These are phyloP conservation scores for Aechmea fasciata DNA, from an alignment of 176 grass and related monocot genomes.

Conservation along the genomic window DNA sequence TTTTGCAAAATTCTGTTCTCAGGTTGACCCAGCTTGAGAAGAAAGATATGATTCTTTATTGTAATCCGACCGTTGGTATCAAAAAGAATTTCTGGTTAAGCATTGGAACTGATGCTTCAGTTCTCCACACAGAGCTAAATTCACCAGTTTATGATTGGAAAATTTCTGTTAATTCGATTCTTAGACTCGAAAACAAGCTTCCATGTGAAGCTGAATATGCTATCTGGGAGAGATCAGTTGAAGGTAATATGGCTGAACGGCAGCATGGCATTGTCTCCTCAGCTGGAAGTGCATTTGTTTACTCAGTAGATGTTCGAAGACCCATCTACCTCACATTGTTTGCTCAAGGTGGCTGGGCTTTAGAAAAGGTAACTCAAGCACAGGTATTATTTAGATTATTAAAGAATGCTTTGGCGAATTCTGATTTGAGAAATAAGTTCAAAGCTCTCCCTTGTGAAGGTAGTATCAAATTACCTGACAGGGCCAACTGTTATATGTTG, in stretches of 20 bases:
- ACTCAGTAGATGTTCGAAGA: constrained; percentile 90
- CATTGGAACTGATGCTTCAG: constrained; percentile 72
- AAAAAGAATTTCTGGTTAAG: constrained; percentile 80
- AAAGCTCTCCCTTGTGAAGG: background rate
- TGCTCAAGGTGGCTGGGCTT: constrained; percentile 82
- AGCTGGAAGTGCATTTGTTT: constrained; percentile 71
- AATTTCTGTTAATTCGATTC: constrained; percentile 83
- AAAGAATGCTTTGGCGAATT: background rate
- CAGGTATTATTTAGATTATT: background rate
- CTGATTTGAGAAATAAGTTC: background rate
- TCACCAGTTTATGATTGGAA: constrained; percentile 80
- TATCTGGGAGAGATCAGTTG: constrained; percentile 76
- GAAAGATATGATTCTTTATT: constrained; percentile 73
- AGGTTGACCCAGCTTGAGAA: constrained; percentile 83
- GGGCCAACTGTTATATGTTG: background rate
- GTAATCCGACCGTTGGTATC: constrained; percentile 30
- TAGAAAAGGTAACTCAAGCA: constrained; percentile 71
- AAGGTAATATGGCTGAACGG: constrained; percentile 81
- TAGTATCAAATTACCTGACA: background rate
- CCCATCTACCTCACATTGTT: constrained; percentile 79
- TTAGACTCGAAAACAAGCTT: constrained; percentile 95
- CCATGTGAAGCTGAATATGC: constrained; percentile 84
- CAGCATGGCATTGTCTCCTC: constrained; percentile 61
- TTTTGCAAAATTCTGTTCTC: constrained; percentile 48
- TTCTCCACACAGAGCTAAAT: constrained; percentile 91